Evolutionary conservation across 1,139 yeast species (phyloP).

Genomic region (Geotrichum candidum): DNA sequence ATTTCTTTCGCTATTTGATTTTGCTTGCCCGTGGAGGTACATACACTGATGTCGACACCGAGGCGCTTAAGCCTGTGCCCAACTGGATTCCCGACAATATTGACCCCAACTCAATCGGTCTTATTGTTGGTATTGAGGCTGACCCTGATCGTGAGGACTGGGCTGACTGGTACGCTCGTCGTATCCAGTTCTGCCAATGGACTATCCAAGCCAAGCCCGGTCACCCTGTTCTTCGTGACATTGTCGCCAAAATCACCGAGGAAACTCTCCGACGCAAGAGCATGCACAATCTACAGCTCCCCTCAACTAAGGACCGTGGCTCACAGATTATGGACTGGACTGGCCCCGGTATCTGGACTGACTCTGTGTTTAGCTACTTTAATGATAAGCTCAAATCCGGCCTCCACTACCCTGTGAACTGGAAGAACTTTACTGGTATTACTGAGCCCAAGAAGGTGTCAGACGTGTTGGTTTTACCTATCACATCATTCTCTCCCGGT

Average conservation of each 20-base stretch:
- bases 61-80: slow-evolving; percentile 51
- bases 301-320: slow-evolving; percentile 35
- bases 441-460: slow-evolving; percentile 59
- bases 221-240: slow-evolving; percentile 80
- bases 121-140: slow-evolving; percentile 83
- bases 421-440: slow-evolving; percentile 64
- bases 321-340: slow-evolving; percentile 94
- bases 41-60: slow-evolving; percentile 85
- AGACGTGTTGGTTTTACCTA: slow-evolving; percentile 79
- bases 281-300: slow-evolving; percentile 48
- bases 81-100: slow-evolving; percentile 54
- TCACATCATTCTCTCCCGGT: slow-evolving; percentile 76
- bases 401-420: slow-evolving; percentile 39
- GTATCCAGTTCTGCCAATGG: slow-evolving; percentile 78
- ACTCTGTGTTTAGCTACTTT: slow-evolving; percentile 68
- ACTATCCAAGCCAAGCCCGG: slow-evolving; percentile 78
- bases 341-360: slow-evolving; percentile 94
- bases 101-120: slow-evolving; percentile 45
- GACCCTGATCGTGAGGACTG: slow-evolving; percentile 82
- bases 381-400: slow-evolving; percentile 50
- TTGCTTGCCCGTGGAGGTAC: slow-evolving; percentile 88
- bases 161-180: slow-evolving; percentile 63
- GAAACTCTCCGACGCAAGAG: slow-evolving; percentile 49
- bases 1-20: slow-evolving; percentile 81
- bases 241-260: slow-evolving; percentile 75